These are phyloP conservation scores for Aspergillus sp. DNA, from an alignment of 2,329 filamentous ascomycete genomes.

Conservation along the genomic window DNA sequence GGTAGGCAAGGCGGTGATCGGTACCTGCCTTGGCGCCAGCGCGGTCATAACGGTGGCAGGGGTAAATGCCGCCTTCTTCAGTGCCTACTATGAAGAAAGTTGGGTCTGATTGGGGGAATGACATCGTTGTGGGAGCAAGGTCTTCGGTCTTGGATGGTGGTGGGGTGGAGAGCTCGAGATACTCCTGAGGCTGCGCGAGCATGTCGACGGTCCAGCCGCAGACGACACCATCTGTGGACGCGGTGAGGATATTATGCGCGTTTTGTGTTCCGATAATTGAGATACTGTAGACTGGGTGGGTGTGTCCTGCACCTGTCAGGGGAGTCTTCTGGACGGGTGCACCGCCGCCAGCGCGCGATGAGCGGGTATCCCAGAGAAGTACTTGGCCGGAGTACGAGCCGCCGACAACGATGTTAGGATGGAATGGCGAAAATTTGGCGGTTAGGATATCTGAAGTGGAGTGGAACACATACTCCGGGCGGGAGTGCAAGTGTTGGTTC, in stretches of 20 bases:
- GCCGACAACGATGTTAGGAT: constrained; percentile 92
- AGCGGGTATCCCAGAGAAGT: constrained; percentile 92
- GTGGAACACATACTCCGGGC: constrained; percentile 95
- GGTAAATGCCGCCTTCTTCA: constrained; percentile 94
- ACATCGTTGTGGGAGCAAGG: constrained; percentile 88
- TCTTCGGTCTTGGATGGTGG: constrained; percentile 89
- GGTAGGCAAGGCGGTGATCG: constrained; percentile 83
- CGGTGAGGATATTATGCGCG: constrained; percentile 96
- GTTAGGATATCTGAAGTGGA: constrained; percentile 93
- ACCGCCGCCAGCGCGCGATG: constrained; percentile 66
- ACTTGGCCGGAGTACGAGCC: constrained; percentile 97
- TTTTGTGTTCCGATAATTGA: constrained; percentile 98
- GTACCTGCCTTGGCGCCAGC: constrained; percentile 96
- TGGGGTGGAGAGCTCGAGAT: constrained; percentile 82
- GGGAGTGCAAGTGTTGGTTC: constrained; percentile 92
- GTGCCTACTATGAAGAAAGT: constrained; percentile 97
- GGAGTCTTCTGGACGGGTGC: constrained; percentile 92
- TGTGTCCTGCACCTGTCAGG: constrained; percentile 89
- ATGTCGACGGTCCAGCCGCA: constrained; percentile 98
- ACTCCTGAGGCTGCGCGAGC: constrained; percentile 93
- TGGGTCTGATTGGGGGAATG: constrained; percentile 90
- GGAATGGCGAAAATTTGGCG: constrained; percentile 97
- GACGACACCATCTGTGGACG: constrained; percentile 92
- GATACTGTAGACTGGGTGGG: constrained; percentile 92
- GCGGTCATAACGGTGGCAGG: constrained; percentile 94